Base-by-base conservation (phyloP, 2,329 filamentous ascomycete species). In the Aspergillus niger region DNA sequence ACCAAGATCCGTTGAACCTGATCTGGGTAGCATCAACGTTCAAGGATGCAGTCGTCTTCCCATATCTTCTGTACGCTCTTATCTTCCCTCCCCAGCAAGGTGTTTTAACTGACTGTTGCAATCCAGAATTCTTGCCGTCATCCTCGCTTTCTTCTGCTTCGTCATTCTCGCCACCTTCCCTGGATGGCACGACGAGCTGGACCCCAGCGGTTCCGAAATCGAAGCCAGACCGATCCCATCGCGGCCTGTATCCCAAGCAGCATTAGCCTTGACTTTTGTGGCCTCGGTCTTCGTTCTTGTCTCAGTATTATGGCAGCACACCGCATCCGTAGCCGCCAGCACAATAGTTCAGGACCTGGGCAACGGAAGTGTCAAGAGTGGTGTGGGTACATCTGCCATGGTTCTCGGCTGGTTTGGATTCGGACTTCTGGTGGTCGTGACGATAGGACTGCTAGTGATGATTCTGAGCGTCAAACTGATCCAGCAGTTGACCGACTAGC, bases 381-480 rank as follows among this genome's bases (percentile, higher is more conserved):
- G 93, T 36, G 92, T 97, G 11, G 93, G 93, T n/a, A 93, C 91
- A 52, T 91, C 89, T 41, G 94, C 95, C 59, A 98, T 99, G 91
- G 91, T 97, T 17, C 83, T 99, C 72, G 95, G 95, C 61, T 99
- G 95, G 95, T 98, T 99, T 78, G 91, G 91, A 44, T 98, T 99
- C 73, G 90, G 91, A 22, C 78, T 98, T 56, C 83, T 99, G 66
- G 96, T 99, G 70, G 89, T 98, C 63, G 94, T 98, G 56, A 98
- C 94, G 52, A 95, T 98, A 72, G 95, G 94, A 58, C 66, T 98
- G 77, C 81, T 99, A 64, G 90, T 97, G 72, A 98, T 98, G 92
- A 97, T 97, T 71, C 81, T 98, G 76, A 97, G 92, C 79, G 95
- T 97, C 74, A 86, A 89, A 68, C 84, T 97, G 59, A 80, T 97